A percentile compares a stretch with the other conserved stretches of the same genome.
Conservation (phyloP, 1,139 yeast genomes). For the Protomyces inundatus region DNA sequence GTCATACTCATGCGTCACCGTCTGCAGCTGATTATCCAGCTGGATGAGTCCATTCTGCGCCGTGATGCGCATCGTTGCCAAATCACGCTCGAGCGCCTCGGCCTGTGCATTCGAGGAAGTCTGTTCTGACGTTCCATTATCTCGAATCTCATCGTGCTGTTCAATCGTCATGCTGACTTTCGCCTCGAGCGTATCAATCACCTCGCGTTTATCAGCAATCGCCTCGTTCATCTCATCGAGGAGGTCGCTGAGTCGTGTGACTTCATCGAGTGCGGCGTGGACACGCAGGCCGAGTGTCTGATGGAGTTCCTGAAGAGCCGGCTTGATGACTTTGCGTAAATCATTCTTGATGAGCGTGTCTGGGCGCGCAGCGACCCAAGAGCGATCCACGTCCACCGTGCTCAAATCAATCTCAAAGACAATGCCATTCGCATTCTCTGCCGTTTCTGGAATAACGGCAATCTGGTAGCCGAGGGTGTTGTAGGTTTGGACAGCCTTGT, state of each 20-base stretch:
- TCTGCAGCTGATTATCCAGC: constrained; percentile 54
- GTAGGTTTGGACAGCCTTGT: constrained; percentile 51
- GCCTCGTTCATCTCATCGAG: constrained; percentile 54
- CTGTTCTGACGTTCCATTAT: constrained; percentile 53
- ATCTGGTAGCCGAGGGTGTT: constrained; percentile 52
- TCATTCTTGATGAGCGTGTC: constrained; percentile 43
- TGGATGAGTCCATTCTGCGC: constrained; percentile 53
- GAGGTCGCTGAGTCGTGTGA: constrained; percentile 54
- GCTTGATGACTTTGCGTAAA: constrained; percentile 39
- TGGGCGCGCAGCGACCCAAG: constrained; percentile 45
- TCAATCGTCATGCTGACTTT: constrained; percentile 51
- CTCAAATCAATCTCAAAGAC: constrained; percentile 39
- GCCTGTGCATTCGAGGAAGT: constrained; percentile 57
- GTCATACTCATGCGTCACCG: constrained; percentile 53
- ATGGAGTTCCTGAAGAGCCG: constrained; percentile 47
- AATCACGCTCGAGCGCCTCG: constrained; percentile 59
- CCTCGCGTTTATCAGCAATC: constrained; percentile 54
- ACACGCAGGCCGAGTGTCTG: constrained; percentile 48
- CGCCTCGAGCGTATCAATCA: constrained; percentile 56
- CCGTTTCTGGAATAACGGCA: constrained; percentile 37
- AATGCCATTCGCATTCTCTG: constrained; percentile 29
- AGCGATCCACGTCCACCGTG: constrained; percentile 37
- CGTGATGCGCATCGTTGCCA: constrained; percentile 50
- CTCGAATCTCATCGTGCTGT: constrained; percentile 53
- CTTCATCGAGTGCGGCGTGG: constrained; percentile 56